Evolutionary conservation across 352 stramenopile species (phyloP).

Genomic region (Globisporangium iwayamae): DNA sequence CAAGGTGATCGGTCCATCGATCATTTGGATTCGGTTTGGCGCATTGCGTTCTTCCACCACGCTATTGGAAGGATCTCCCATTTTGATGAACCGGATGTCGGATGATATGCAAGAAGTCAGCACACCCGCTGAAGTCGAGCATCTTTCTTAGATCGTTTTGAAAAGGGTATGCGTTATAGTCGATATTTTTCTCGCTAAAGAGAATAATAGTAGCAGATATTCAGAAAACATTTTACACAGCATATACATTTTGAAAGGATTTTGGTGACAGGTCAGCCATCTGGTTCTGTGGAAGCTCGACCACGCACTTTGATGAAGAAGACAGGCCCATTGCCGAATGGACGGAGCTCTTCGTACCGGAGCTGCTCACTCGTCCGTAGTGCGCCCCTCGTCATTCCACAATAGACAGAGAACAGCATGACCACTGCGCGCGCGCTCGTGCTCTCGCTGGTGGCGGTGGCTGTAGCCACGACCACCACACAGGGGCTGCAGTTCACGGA

Average conservation of each 20-base stretch:
- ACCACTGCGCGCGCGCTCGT: background rate
- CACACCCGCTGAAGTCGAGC: background rate
- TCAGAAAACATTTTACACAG: background rate
- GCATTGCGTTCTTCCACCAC: no score
- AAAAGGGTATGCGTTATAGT: background rate
- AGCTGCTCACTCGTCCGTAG: background rate
- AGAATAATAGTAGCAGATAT: no score
- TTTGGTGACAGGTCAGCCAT: background rate
- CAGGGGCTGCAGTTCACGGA: constrained; percentile 13
- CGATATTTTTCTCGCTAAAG: no score
- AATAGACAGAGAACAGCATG: background rate
- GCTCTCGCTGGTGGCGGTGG: background rate
- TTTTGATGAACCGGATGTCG: background rate
- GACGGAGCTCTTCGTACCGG: background rate
- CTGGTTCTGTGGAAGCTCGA: background rate
- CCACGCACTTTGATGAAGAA: background rate
- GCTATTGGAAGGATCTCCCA: no score
- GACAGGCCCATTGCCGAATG: background rate
- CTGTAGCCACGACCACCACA: background rate
- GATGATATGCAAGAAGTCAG: background rate
- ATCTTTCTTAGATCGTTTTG: background rate
- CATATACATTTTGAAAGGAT: background rate
- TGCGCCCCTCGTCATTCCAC: background rate
- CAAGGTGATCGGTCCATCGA: no score
- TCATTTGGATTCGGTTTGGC: no score